These are phyloP conservation scores for Mortierella sp. DNA, from an alignment of 371 early-diverging fungal species.

Conservation along the genomic window DNA sequence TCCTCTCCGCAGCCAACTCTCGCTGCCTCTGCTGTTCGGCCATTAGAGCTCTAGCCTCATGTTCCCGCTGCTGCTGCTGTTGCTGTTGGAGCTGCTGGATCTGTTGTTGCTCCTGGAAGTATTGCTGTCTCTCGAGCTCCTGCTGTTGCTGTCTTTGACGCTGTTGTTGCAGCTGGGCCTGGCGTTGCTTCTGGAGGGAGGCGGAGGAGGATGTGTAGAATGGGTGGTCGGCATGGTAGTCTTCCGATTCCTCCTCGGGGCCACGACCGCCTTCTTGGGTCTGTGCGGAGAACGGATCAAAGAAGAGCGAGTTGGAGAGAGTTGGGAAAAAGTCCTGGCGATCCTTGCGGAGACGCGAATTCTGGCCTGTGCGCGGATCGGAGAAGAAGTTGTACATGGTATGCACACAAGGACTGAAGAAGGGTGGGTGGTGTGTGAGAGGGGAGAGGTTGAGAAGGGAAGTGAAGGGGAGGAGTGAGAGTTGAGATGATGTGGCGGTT, in stretches of 20 bases:
- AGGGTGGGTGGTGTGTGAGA: neutral
- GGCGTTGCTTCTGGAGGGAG: conserved; percentile 17
- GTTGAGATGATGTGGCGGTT: too few species aligned
- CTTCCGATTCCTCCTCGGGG: neutral
- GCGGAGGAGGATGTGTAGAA: neutral
- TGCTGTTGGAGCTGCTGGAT: neutral
- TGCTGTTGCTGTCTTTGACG: conserved; percentile 15
- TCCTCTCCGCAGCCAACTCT: neutral
- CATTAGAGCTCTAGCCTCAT: neutral
- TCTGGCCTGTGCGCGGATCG: conserved; percentile 14
- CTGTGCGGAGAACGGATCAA: conserved; percentile 28
- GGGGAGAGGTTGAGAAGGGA: neutral
- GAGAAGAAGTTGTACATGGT: conserved; percentile 25
- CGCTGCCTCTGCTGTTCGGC: neutral
- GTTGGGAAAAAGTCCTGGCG: conserved; percentile 44
- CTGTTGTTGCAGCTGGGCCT: neutral
- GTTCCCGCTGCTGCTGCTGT: neutral
- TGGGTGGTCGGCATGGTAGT: neutral
- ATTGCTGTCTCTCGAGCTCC: neutral
- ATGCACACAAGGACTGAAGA: neutral
- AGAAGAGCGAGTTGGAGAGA: conserved; percentile 36
- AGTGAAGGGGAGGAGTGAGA: neutral
- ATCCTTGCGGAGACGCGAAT: conserved; percentile 24
- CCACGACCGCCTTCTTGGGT: neutral
- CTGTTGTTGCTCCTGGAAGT: conserved; percentile 2